phyloP scores from a whole-genome alignment of 2,329 filamentous ascomycete species.

The Trichophyton mentagrophytes region DNA sequence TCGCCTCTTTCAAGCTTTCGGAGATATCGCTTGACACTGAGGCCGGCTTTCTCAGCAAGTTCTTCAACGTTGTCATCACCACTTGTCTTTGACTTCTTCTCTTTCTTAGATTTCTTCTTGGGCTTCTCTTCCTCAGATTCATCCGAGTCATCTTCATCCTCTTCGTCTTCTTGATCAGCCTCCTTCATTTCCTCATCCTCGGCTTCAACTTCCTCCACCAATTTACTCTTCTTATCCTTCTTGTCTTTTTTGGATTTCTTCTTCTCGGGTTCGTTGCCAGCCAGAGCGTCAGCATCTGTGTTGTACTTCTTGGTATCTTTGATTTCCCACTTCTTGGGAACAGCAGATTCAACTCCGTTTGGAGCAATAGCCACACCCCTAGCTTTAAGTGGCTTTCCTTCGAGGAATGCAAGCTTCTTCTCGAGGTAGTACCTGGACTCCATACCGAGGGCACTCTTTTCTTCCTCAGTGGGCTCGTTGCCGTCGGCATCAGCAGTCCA shows the following conservation, averaged over 20 bases:
- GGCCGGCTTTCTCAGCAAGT: conserved; percentile 53
- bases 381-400: conserved; percentile 77
- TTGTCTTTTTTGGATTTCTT: conserved; percentile 32
- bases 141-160: conserved; percentile 20
- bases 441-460: conserved; percentile 69
- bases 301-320: conserved; percentile 95
- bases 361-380: conserved; percentile 64
- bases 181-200: conserved; percentile 35
- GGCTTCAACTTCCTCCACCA: conserved; percentile 33
- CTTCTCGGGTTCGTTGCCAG: conserved; percentile 47
- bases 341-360: conserved; percentile 49
- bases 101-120: conserved; percentile 5
- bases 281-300: conserved; percentile 75
- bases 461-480: conserved; percentile 66
- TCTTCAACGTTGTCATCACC: conserved; percentile 38
- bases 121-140: conserved; percentile 18
- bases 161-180: conserved; percentile 23
- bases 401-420: conserved; percentile 46
- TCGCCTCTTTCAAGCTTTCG: conserved; percentile 65
- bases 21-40: conserved; percentile 65
- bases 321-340: conserved; percentile 72
- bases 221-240: conserved; percentile 35
- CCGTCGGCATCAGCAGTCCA: conserved; percentile 57
- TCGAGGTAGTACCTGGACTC: conserved; percentile 38
- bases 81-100: conserved; percentile 31